Base-by-base conservation (phyloP, 768 basidiomycete genomes). In the Agaricus bisporus region DNA sequence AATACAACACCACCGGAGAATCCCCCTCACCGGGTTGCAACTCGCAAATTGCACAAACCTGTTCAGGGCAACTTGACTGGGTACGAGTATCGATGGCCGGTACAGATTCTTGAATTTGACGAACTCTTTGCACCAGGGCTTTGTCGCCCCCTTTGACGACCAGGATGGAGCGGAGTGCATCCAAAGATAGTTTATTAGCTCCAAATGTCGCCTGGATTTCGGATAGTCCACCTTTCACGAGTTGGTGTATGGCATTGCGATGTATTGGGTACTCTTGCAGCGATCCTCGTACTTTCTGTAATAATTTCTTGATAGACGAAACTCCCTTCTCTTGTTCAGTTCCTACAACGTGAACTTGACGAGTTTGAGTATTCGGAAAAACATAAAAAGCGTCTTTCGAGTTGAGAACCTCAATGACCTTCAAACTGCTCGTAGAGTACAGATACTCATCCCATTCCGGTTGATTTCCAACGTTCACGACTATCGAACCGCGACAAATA, bases 401-500 rank as follows among this genome's bases (percentile, higher is more conserved):
- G 55, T 73, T 73, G 18, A 78, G 32, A 25, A 62, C 60, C n/a
- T 71, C 68, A 26, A 82, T 48, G 8, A 65, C 64, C 22, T 67
- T 67, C 18, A 55, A 51, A 38, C 77, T 74, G 53, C 70, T 73
- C n/a, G 67, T 46, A n/a, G 67, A 63, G 14, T 72, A 68, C 54
- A 82, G 73, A 51, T 76, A 77, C 15, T 74, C 73, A 46, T 78
- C 74, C 80, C 81, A 82, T 3, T 74, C 54, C 1, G 58, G 52
- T 18, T 56, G 55, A 0, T 63, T 65, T 3, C 72, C 70, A 0
- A 67, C 56, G 8, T 51, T 63, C 12, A 58, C 58, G 29, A 77
- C 51, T 12, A 73, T 54, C 12, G 69, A 61, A 6, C 80, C 80
- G 5, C 65, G 62, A 20, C 81, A 46, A 12, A 78, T 58, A 0